Conservation (phyloP, 208 protist genomes). For the Porcisia deanei region DNA sequence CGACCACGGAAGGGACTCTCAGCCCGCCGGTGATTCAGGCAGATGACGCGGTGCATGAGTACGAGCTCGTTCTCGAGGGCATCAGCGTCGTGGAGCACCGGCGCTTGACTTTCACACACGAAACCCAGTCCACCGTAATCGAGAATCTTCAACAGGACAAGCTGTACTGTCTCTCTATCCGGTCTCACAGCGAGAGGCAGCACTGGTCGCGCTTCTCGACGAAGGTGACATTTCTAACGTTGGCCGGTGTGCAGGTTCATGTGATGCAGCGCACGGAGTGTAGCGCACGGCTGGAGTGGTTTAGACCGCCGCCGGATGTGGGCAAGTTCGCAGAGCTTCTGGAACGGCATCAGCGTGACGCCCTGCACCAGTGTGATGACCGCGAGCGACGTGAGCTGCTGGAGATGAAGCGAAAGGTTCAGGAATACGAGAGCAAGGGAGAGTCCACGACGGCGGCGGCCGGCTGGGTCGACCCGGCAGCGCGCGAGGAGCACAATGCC, state of each 20-base stretch:
- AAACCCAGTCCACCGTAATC: constrained; percentile 54
- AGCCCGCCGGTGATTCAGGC: constrained; percentile 56
- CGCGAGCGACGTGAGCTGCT: constrained; percentile 80
- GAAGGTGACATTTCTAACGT: constrained; percentile 81
- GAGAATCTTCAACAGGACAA: constrained; percentile 71
- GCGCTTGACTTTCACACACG: constrained; percentile 51
- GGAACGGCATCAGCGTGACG: constrained; percentile 39
- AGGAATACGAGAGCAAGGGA: constrained; percentile 71
- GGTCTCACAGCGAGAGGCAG: constrained; percentile 73
- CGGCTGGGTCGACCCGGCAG: constrained; percentile 46
- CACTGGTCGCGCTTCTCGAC: constrained; percentile 87
- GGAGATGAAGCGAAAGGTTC: constrained; percentile 78
- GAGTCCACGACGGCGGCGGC: constrained; percentile 39
- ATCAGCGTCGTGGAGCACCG: constrained; percentile 57
- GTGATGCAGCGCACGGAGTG: constrained; percentile 77
- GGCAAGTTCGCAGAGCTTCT: constrained; percentile 57
- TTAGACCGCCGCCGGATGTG: constrained; percentile 47
- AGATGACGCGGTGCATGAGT: constrained; percentile 76
- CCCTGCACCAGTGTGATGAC: constrained; percentile 74
- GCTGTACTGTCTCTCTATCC: constrained; percentile 83
- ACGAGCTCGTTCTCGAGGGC: constrained; percentile 77
- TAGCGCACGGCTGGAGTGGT: constrained; percentile 68
- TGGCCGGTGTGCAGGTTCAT: constrained; percentile 55
- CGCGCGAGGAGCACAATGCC: constrained; percentile 75
- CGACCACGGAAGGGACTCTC: neutral